Evolutionary conservation across 139 green algal species (phyloP).

Genomic region (Tetraselmis striata): DNA sequence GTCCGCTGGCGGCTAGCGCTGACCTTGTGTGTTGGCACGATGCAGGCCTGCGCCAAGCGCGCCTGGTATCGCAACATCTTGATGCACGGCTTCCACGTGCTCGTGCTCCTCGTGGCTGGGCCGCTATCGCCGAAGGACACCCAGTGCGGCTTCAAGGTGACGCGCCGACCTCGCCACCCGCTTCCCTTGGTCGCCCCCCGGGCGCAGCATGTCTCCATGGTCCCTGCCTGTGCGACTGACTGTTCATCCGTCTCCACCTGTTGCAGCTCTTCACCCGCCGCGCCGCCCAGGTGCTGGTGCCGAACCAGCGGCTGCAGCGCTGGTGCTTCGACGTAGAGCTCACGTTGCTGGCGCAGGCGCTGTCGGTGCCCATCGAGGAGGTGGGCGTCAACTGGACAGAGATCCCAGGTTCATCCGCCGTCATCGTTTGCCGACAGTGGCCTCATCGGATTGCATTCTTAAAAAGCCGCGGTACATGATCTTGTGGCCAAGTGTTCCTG

Average conservation of each 20-base stretch:
- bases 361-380: slow-evolving; percentile 59
- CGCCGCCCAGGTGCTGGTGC: slow-evolving; percentile 65
- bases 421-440: too few relatives aligned
- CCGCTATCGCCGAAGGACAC: slow-evolving; percentile 63
- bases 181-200: too few relatives aligned
- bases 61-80: slow-evolving; percentile 70
- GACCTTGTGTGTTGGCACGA: too few relatives aligned
- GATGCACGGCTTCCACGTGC: slow-evolving; percentile 83
- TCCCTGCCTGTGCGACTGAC: too few relatives aligned
- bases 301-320: slow-evolving; percentile 84
- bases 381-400: slow-evolving; percentile 85
- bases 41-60: slow-evolving; percentile 50
- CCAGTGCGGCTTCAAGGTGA: slow-evolving; percentile 94
- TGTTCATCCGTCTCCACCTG: too few relatives aligned
- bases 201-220: too few relatives aligned
- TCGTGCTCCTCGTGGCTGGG: slow-evolving; percentile 76
- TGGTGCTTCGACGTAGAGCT: slow-evolving; percentile 99
- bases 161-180: too few relatives aligned
- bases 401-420: too few relatives aligned
- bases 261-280: slow-evolving; percentile 77
- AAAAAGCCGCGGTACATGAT: too few relatives aligned
- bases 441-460: too few relatives aligned
- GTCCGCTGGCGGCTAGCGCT: too few relatives aligned
- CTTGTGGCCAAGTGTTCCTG: too few relatives aligned
- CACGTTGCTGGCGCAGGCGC: slow-evolving; percentile 65